Base-by-base conservation (phyloP, 805 yeast genomes). In the Cyberlindnera lachancei region DNA sequence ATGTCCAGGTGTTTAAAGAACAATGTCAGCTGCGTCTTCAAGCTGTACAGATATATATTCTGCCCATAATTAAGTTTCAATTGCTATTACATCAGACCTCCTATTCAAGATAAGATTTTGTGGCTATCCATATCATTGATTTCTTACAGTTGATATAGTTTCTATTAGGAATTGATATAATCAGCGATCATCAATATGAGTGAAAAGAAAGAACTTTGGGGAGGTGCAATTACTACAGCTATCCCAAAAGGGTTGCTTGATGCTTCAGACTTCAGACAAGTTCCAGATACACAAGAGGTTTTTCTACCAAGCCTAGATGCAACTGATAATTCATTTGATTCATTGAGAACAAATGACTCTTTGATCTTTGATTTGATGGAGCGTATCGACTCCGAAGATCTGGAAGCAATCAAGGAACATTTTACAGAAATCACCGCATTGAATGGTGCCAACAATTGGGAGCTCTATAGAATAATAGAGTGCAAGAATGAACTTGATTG, bases 231-330 rank as follows among this genome's bases (percentile, higher is more conserved):
- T 14, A 49, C 65, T 3, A 66, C 75, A 0, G 56, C 55, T 4
- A 37, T 87, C 5, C 95, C 95, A 0, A 36, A 44, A 2, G 71
- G 70, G 0, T 64, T 79, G 30, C 50, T 79, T 2, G 96, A 92
- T 55, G 96, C 87, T 1, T 80, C 95, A 2, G 55, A 63, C 23
- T 52, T 88, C 30, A 63, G 98, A 35, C 84, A 84, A 38, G 73
- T 92, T 4, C 97, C 98, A 0, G 96, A 92, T 49, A 77, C 87
- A 1, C 97, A 92, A 53, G 98, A 90, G 54, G 96, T 90, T 17
- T 92, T 71, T 54, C 74, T 88, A 4, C 32, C 32, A 13, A 23
- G 25, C 3, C n/a, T 23, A 20, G 68, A 67, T 31, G 48, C 56
- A 11, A 45, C 61, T 6, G 53, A 55, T 7, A 52, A 53, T 13